Conservation (phyloP, 257 asterid genomes). For the Misopates orontium region DNA sequence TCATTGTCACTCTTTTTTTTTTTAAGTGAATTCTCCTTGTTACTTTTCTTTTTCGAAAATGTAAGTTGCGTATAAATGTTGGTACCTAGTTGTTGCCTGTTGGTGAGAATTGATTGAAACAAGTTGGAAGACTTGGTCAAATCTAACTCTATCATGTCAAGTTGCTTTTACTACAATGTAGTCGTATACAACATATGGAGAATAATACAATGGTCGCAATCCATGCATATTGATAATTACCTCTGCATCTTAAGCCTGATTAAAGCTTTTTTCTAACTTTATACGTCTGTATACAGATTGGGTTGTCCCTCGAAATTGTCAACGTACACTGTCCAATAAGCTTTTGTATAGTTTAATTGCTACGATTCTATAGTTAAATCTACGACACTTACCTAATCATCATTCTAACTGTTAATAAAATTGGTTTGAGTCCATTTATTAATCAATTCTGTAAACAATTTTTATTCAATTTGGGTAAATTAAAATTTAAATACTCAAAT, state of each 20-base stretch:
- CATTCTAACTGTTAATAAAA: conserved; percentile 7
- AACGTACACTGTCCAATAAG: conserved; percentile 16
- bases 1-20: too few species aligned
- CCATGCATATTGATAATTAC: neutral
- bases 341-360: neutral
- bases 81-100: too few species aligned
- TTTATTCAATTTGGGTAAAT: too few species aligned
- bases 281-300: neutral
- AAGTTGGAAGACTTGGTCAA: too few species aligned
- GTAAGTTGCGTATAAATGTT: too few species aligned
- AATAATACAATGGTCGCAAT: neutral
- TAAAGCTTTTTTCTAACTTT: neutral
- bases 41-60: too few species aligned
- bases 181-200: neutral
- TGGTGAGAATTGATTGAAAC: too few species aligned
- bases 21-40: too few species aligned
- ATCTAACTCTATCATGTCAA: neutral
- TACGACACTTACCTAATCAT: neutral
- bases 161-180: neutral
- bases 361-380: neutral
- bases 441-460: too few species aligned
- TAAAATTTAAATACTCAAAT: too few species aligned
- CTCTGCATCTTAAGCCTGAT: conserved; percentile 7
- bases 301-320: neutral
- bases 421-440: too few species aligned